Conservation (phyloP, 352 stramenopile species). For the Elongisporangium senticosum region DNA sequence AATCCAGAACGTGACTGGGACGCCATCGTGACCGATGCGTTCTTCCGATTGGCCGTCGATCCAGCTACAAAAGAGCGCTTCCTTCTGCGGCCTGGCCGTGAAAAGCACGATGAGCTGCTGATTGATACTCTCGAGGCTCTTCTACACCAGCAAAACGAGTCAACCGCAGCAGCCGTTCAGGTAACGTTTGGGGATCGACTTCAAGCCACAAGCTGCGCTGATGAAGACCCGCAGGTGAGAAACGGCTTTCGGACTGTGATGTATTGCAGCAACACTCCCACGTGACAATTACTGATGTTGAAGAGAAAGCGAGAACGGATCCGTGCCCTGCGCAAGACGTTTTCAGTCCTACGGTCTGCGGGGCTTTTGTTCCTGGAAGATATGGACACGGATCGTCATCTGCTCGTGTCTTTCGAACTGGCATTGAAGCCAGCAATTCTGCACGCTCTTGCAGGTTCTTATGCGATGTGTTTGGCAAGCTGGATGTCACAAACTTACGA, state of each 20-base stretch:
- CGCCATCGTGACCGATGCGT: slow-evolving; percentile 24
- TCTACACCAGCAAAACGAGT: slow-evolving; percentile 18
- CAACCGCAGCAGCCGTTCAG: not conserved
- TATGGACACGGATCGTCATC: slow-evolving; percentile 35
- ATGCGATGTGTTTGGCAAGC: not conserved
- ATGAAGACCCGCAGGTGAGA: not conserved
- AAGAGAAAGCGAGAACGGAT: not conserved
- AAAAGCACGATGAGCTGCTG: slow-evolving; percentile 23
- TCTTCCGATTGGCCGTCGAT: slow-evolving; percentile 35
- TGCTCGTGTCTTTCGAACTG: slow-evolving; percentile 48
- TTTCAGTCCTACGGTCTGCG: slow-evolving; percentile 29
- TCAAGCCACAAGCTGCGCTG: not conserved
- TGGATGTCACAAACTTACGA: not conserved
- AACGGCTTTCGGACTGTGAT: not conserved
- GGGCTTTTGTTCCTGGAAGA: slow-evolving; percentile 63
- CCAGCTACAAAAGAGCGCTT: slow-evolving; percentile 21
- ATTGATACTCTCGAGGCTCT: slow-evolving; percentile 30
- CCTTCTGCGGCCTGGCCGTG: slow-evolving; percentile 9
- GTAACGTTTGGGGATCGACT: not conserved
- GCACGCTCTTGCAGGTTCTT: slow-evolving; percentile 28
- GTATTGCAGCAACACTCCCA: not conserved
- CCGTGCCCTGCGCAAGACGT: slow-evolving; percentile 31
- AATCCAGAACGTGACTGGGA: slow-evolving; percentile 27
- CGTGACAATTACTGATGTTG: not conserved
- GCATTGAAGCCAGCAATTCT: slow-evolving; percentile 40